A percentile compares a stretch with the other conserved stretches of the same genome.
phyloP scores from a whole-genome alignment of 495 filamentous ascomycete species.

The Hyaloscypha variabilis region DNA sequence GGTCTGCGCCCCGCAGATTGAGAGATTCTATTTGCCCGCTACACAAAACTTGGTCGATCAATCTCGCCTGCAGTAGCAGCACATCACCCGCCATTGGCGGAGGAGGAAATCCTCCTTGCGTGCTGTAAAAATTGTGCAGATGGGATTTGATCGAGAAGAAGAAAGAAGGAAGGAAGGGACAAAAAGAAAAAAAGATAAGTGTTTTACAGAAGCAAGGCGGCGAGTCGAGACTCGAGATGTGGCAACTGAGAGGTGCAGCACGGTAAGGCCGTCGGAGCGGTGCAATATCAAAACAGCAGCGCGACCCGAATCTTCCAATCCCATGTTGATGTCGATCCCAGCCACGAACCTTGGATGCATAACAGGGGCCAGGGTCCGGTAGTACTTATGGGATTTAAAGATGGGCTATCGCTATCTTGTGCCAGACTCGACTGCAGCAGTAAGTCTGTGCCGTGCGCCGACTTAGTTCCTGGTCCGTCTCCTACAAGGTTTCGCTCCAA shows the following conservation, averaged over 20 bases:
- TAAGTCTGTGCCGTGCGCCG: background rate
- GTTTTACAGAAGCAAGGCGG: too few species aligned
- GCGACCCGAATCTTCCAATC: too few species aligned
- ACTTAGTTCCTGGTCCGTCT: background rate
- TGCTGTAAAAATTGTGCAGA: background rate
- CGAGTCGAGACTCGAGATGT: too few species aligned
- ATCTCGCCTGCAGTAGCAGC: background rate
- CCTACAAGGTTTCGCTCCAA: background rate
- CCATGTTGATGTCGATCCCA: background rate
- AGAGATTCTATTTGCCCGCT: background rate
- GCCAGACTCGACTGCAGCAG: background rate
- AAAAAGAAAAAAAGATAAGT: too few species aligned
- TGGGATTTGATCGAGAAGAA: background rate
- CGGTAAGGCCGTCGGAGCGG: too few species aligned
- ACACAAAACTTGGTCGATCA: background rate
- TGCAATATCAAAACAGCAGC: too few species aligned
- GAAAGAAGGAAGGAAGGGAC: background rate
- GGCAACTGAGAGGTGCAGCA: too few species aligned
- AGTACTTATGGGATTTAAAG: background rate
- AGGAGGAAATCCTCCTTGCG: background rate
- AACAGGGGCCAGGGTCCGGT: background rate
- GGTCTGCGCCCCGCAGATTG: background rate
- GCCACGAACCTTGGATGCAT: background rate
- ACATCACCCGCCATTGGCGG: background rate
- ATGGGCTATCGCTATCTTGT: background rate